phyloP scores from a whole-genome alignment of 2,329 filamentous ascomycete species.

The Aureobasidium lini region DNA sequence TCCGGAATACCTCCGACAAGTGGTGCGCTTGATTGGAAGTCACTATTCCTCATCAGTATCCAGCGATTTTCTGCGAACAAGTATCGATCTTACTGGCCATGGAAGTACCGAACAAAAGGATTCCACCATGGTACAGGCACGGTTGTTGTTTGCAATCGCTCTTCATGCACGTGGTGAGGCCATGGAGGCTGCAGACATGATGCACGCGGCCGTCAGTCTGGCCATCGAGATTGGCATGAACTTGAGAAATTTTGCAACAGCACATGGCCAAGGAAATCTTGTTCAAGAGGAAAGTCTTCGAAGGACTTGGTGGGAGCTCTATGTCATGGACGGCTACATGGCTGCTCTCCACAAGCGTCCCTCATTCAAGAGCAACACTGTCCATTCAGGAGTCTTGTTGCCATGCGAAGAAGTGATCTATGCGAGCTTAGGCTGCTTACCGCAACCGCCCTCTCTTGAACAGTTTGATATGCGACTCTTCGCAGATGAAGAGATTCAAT shows the following conservation, averaged over 20 bases:
- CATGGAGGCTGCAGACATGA: constrained; percentile 57
- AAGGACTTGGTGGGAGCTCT: constrained; percentile 85
- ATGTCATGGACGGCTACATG: constrained; percentile 75
- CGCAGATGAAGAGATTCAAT: constrained; percentile 58
- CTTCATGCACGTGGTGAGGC: constrained; percentile 71
- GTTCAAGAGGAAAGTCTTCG: constrained; percentile 76
- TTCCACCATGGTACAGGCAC: constrained; percentile 62
- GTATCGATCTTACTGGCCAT: constrained; percentile 41
- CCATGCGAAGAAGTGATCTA: constrained; percentile 81
- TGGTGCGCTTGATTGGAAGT: constrained; percentile 51
- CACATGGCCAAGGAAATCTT: constrained; percentile 56
- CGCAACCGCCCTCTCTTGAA: constrained; percentile 55
- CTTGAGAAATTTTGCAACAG: constrained; percentile 56
- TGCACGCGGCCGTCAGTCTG: constrained; percentile 60
- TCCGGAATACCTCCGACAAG: constrained; percentile 43
- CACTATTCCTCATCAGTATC: constrained; percentile 44
- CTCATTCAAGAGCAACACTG: constrained; percentile 61
- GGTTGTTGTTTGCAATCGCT: constrained; percentile 68
- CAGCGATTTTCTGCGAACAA: constrained; percentile 37
- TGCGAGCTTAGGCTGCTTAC: constrained; percentile 37
- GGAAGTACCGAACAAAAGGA: constrained; percentile 15
- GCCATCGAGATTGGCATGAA: constrained; percentile 73
- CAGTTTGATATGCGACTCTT: constrained; percentile 77
- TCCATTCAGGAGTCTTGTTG: constrained; percentile 60
- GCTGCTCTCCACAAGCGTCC: constrained; percentile 69